Evolutionary conservation across 345 rosid genomes (phyloP).

Genomic region (Brassica nigra): DNA sequence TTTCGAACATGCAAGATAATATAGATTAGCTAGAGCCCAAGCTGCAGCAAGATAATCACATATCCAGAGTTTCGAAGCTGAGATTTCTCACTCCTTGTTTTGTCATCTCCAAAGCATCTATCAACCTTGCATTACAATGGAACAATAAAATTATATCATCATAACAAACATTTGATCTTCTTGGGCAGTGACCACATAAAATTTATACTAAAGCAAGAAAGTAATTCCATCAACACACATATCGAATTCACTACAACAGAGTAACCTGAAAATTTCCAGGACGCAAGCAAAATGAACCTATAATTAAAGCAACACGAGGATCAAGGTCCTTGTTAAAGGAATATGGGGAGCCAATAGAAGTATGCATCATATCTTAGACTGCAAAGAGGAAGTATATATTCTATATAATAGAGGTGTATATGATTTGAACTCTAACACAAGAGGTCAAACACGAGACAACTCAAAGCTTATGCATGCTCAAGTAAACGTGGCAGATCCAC

Average conservation of each 20-base stretch:
- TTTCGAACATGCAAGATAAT: too few relatives aligned
- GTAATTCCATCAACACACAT: background rate
- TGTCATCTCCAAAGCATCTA: slow-evolving; percentile 98
- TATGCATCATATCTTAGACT: too few relatives aligned
- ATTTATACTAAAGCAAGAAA: too few relatives aligned
- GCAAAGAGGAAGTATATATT: background rate
- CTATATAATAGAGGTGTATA: background rate
- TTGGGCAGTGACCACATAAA: background rate
- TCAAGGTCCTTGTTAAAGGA: background rate
- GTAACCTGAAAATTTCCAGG: background rate
- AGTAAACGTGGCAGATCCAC: background rate
- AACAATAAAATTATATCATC: slow-evolving; percentile 21
- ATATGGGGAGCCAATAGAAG: too few relatives aligned
- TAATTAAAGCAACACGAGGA: background rate
- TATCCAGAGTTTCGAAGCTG: too few relatives aligned
- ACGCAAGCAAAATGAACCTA: background rate
- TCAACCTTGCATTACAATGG: slow-evolving; percentile 54
- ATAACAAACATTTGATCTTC: background rate
- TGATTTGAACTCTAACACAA: background rate
- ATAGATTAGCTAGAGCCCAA: too few relatives aligned
- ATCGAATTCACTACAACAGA: slow-evolving; percentile 9
- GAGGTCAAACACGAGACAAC: background rate
- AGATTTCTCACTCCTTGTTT: slow-evolving; percentile 74
- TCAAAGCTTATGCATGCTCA: background rate
- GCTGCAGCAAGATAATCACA: too few relatives aligned